These are phyloP conservation scores for Passiflora organensis DNA, from an alignment of 345 rosid genomes.

Conservation along the genomic window DNA sequence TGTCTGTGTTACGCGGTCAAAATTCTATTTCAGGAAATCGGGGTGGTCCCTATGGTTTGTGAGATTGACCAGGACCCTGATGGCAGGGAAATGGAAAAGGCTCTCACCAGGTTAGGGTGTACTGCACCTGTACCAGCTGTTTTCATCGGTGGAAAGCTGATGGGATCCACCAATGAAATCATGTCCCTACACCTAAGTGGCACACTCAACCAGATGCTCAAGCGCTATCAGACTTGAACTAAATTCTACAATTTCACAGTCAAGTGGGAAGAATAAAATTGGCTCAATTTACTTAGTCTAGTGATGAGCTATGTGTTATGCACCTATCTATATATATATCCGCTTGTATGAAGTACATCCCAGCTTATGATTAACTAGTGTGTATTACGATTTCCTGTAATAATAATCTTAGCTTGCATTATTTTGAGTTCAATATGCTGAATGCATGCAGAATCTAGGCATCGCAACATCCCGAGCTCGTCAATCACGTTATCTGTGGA, in stretches of 20 bases:
- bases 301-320: constrained; percentile 13
- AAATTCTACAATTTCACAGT: constrained; percentile 9
- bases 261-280: constrained; percentile 26
- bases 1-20: constrained; percentile 37
- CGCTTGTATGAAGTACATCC: constrained; percentile 16
- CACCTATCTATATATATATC: constrained; percentile 15
- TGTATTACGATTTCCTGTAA: constrained; percentile 25
- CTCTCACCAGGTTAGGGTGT: constrained; percentile 27
- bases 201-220: constrained; percentile 27
- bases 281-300: constrained; percentile 31
- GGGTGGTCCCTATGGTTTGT: constrained; percentile 29
- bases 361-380: constrained; percentile 22
- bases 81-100: constrained; percentile 37
- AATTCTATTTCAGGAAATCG: constrained; percentile 36
- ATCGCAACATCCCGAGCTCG: neutral
- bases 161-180: constrained; percentile 41
- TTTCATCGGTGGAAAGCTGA: constrained; percentile 33
- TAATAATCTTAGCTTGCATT: constrained; percentile 27
- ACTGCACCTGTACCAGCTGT: constrained; percentile 34
- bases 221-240: constrained; percentile 18
- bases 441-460: neutral
- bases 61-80: constrained; percentile 38
- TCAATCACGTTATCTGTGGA: too few relatives aligned
- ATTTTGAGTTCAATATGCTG: neutral
- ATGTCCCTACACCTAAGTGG: constrained; percentile 46